Conservation (phyloP, 805 yeast species). For the Ogataea nonfermentans region DNA sequence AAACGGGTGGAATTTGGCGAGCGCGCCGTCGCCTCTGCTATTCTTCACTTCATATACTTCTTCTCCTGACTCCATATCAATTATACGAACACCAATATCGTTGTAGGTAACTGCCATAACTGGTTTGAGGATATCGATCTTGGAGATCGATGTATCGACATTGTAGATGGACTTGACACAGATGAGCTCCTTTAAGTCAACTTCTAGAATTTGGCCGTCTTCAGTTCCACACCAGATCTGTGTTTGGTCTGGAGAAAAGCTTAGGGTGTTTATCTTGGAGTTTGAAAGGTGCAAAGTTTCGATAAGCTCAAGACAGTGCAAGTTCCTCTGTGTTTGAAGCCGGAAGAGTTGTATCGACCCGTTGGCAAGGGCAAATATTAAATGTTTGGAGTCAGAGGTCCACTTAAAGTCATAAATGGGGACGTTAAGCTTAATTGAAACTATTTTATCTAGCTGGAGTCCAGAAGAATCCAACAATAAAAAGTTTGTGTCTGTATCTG, state of each 20-base stretch:
- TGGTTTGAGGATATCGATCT: slow-evolving; percentile 31
- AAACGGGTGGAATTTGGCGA: slow-evolving; percentile 22
- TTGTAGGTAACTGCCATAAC: slow-evolving; percentile 41
- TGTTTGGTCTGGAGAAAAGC: slow-evolving; percentile 39
- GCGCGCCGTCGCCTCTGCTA: slow-evolving; percentile 18
- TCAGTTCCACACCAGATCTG: slow-evolving; percentile 42
- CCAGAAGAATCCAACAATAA: slow-evolving; percentile 26
- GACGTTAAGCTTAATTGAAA: slow-evolving; percentile 20
- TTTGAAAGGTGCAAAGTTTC: slow-evolving; percentile 28
- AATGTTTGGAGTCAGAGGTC: slow-evolving; percentile 25
- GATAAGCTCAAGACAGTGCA: slow-evolving; percentile 20
- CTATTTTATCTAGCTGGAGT: slow-evolving; percentile 31
- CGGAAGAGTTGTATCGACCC: slow-evolving; percentile 37
- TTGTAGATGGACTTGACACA: slow-evolving; percentile 31
- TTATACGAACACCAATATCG: slow-evolving; percentile 37
- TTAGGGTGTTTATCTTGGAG: slow-evolving; percentile 38
- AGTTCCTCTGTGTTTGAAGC: slow-evolving; percentile 17
- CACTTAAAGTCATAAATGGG: slow-evolving; percentile 42
- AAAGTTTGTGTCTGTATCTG: slow-evolving; percentile 36
- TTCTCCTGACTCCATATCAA: slow-evolving; percentile 28
- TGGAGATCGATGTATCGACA: slow-evolving; percentile 43
- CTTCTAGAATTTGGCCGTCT: slow-evolving; percentile 46
- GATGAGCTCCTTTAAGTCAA: slow-evolving; percentile 38
- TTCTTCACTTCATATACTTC: slow-evolving; percentile 31
- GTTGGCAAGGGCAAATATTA: slow-evolving; percentile 37